phyloP scores from a whole-genome alignment of 192 early-diverging fungal genomes.

The Podila minutissima region DNA sequence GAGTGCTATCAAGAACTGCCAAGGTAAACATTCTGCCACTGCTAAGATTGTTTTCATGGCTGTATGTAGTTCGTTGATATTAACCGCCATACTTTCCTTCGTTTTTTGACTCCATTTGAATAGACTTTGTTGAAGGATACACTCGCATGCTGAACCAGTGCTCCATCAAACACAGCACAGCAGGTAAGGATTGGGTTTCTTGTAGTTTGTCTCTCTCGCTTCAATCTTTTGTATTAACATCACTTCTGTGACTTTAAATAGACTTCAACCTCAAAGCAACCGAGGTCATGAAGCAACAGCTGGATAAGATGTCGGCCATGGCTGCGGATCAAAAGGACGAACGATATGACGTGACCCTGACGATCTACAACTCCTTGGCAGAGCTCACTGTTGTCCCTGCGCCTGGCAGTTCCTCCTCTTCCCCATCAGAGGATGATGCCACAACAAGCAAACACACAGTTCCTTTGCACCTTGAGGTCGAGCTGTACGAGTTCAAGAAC shows the following conservation, averaged over 20 bases:
- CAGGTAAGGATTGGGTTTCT: slow-evolving; percentile 9
- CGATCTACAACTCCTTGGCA: slow-evolving; percentile 32
- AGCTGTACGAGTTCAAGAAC: slow-evolving; percentile 41
- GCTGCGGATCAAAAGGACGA: slow-evolving; percentile 29
- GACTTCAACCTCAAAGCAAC: slow-evolving; percentile 20
- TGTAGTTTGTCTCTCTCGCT: background rate
- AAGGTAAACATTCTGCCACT: slow-evolving; percentile 12
- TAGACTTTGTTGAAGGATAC: slow-evolving; percentile 29
- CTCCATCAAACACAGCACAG: slow-evolving; percentile 6
- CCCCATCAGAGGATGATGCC: slow-evolving; percentile 6
- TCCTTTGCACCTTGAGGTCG: slow-evolving; percentile 43
- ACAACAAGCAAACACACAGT: slow-evolving; percentile 9
- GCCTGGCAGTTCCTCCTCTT: background rate
- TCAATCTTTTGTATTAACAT: background rate
- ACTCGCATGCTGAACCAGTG: slow-evolving; percentile 16
- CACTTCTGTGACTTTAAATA: background rate
- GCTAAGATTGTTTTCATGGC: background rate
- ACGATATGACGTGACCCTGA: slow-evolving; percentile 25
- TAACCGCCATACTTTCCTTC: background rate
- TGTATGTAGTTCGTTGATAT: background rate
- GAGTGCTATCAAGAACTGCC: slow-evolving; percentile 8
- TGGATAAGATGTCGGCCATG: slow-evolving; percentile 18
- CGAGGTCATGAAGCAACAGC: slow-evolving; percentile 23
- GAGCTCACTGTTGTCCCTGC: slow-evolving; percentile 25
- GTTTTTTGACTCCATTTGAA: background rate